These are phyloP conservation scores for Linum usitatissimum DNA, from an alignment of 345 rosid genomes.

Conservation along the genomic window DNA sequence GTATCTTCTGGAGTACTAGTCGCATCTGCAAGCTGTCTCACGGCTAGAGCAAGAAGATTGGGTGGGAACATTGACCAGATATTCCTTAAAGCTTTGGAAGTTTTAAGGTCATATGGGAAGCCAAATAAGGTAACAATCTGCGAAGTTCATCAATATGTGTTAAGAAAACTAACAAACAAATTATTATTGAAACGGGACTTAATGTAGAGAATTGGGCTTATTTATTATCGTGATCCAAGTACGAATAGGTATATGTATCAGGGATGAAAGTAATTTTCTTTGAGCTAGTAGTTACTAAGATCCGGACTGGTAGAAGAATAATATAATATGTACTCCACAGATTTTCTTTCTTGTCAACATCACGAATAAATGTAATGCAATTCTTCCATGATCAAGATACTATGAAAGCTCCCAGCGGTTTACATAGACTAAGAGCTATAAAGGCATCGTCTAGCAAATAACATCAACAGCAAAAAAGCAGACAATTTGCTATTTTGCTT, in stretches of 20 bases:
- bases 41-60: slow-evolving; percentile 65
- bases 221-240: not conserved
- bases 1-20: slow-evolving; percentile 55
- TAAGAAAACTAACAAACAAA: not conserved
- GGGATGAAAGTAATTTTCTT: not conserved
- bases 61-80: slow-evolving; percentile 89
- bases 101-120: slow-evolving; percentile 40
- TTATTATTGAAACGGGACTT: no score
- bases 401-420: not conserved
- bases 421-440: not conserved
- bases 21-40: slow-evolving; percentile 48
- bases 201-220: no score
- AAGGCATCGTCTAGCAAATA: not conserved
- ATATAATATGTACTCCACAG: not conserved
- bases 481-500: no score
- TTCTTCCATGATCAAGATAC: not conserved
- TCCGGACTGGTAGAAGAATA: not conserved
- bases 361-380: not conserved
- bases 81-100: slow-evolving; percentile 20
- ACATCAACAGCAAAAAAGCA: not conserved
- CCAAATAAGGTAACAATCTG: slow-evolving; percentile 56
- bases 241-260: not conserved
- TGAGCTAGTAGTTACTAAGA: not conserved
- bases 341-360: not conserved
- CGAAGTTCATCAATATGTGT: slow-evolving; percentile 4